Base-by-base conservation (phyloP, 345 rosid genomes). In the Geranium rotundifolium region DNA sequence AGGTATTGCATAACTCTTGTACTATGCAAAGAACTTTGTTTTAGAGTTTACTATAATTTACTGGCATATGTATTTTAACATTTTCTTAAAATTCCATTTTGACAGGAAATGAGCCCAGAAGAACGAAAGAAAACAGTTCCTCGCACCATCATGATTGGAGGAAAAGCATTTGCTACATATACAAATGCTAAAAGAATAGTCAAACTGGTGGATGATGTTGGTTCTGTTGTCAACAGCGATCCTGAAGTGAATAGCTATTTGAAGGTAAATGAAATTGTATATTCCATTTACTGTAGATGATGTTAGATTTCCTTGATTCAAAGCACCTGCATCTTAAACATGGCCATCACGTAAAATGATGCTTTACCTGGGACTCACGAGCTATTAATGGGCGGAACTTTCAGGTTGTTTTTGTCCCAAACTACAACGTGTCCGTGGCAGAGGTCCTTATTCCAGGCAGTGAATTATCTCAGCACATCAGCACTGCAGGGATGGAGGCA, bases 401-500 rank as follows among this genome's bases (percentile, higher is more conserved):
- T 63, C 81, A 91, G 97, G 95, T 92, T n/a, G 88, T 92, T 54
- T 92, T 89, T 72, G 85, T 92, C 73, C 98, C 96, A 67, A 92
- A 92, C 70, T 92, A 92, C 88, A 92, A 92, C 64, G 96, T 92
- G 17, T 84, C 98, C 17, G 96, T 84, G 34, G 98, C 98, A 15
- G 98, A 92, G 79, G 58, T 85, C 74, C 95, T 92, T 58, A 89
- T 92, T 70, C 98, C 98, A 14, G 98, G 98, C 76, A 89, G 98
- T 60, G 98, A 92, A 77, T 73, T 92, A 46, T 92, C 98, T 31
- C 98, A 92, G 70, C 96, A 92, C 77, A 92, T 92, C 59, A 92
- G 98, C 76, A 92, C 98, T 59, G 96, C 96, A 64, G 98, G 98
- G 68, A 92, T 92, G 98, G 98, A 92, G 79, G 98, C 98, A 60